A percentile compares a stretch with the other conserved stretches of the same genome.
phyloP scores from a whole-genome alignment of 768 basidiomycete genomes.

The Fistulinella prunicolor region DNA sequence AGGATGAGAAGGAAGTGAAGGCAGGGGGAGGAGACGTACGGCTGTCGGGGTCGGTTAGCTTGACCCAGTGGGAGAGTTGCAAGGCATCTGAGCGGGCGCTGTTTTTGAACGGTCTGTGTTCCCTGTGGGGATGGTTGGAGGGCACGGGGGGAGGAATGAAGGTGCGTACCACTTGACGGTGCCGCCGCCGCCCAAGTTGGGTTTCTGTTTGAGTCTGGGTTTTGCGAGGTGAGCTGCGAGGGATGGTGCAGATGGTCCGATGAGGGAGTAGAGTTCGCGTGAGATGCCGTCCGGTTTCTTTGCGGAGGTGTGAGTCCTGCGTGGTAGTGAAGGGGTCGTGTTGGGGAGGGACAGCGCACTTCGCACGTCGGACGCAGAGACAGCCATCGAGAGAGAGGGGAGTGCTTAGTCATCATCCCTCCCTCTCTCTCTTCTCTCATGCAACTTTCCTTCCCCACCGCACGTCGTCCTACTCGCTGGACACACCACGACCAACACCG shows the following conservation, averaged over 20 bases:
- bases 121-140: conserved; percentile 48
- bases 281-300: conserved; percentile 90
- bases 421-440: too few relatives aligned
- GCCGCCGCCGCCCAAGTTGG: conserved; percentile 60
- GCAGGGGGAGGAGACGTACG: conserved; percentile 41
- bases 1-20: neutral
- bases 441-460: neutral
- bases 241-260: conserved; percentile 89
- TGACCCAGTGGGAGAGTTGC: conserved; percentile 83
- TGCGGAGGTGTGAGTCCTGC: conserved; percentile 39
- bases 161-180: conserved; percentile 67
- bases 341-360: conserved; percentile 68
- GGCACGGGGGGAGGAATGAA: neutral
- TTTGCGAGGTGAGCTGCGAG: conserved; percentile 77
- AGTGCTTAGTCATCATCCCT: neutral
- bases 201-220: conserved; percentile 84
- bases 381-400: conserved; percentile 45
- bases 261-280: conserved; percentile 88
- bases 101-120: conserved; percentile 72
- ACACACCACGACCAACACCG: too few relatives aligned
- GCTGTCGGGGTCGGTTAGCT: conserved; percentile 51
- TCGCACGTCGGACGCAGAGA: conserved; percentile 78
- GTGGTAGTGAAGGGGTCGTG: conserved; percentile 41
- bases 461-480: too few relatives aligned
- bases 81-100: conserved; percentile 63